Evolutionary conservation across 2,329 filamentous ascomycete genomes (phyloP), one percentile per base, ranked within the genome.

Genomic region (Microdochium nivale): DNA sequence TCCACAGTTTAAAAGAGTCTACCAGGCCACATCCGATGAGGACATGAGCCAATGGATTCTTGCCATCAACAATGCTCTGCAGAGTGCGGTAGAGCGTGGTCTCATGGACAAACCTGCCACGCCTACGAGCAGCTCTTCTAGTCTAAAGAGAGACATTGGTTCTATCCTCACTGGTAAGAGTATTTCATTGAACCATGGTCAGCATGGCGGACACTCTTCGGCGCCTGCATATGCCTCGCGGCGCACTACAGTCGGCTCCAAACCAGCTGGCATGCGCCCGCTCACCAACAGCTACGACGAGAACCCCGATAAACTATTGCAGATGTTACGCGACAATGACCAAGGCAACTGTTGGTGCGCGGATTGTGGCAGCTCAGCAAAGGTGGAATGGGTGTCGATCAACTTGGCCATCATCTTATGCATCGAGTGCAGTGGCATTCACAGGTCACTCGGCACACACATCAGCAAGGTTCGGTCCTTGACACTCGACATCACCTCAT

Each of bases 321-420:
- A 95, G 65, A 84, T 87, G 64, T 81, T 99, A 43, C 86, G 92
- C 49, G 88, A 95, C 53, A 88, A 87, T 49, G 94, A 99, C 63
- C 87, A 95, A 61, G 91, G 90, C 40, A 99, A 99, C 68, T 86
- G 83, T 59, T 88, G 87, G 80, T 99, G 94, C 65, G 94, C 94
- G 16, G 94, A 99, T 67, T 99, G 94, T 64, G 88, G 89, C 11
- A 95, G 90, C 8, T 86, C 87, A 32, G 81, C 84, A 63, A 97
- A 96, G 72, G 91, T 96, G 23, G 94, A 99, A 68, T 99, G 94
- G 94, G 94, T 97, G 25, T 97, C 94, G 0, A 96, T 99, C 70
- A 99, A 99, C 62, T 78, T 99, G 3, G 94, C 89, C 47, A 96
- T 99, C 54, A 86, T 99, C 51, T 79, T 99, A 21, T 99, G 94